These are phyloP conservation scores for Ophiostoma himal-ulmi DNA, from an alignment of 2,329 filamentous ascomycete genomes.

Conservation along the genomic window DNA sequence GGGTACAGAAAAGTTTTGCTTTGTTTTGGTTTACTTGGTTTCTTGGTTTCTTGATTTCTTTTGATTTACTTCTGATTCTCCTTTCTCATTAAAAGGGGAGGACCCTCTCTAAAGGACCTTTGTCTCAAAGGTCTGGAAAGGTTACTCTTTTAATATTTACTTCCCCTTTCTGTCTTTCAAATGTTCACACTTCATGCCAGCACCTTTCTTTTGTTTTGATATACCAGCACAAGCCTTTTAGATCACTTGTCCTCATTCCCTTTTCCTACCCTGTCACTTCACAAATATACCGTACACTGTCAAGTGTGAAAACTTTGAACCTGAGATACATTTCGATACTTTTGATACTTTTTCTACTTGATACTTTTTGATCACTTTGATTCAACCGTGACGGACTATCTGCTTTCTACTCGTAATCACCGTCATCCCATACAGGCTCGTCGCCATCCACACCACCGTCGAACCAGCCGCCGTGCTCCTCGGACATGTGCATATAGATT, in stretches of 20 bases:
- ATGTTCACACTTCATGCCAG: slow-evolving; percentile 3
- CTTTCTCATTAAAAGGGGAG: slow-evolving; percentile 7
- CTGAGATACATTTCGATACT: background rate
- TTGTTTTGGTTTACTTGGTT: background rate
- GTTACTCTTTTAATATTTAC: slow-evolving; percentile 8
- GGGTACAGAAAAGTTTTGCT: slow-evolving; percentile 17
- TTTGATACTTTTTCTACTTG: too few relatives aligned
- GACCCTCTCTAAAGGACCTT: background rate
- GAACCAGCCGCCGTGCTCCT: slow-evolving; percentile 19
- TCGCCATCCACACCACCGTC: background rate
- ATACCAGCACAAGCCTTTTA: slow-evolving; percentile 9
- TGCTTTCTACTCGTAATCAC: too few relatives aligned
- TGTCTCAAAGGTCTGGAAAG: background rate
- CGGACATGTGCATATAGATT: slow-evolving; percentile 27
- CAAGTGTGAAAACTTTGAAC: background rate
- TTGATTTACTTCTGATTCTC: background rate
- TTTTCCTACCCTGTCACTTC: slow-evolving; percentile 9
- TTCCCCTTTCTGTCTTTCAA: background rate
- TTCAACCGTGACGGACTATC: background rate
- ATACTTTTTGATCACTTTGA: too few relatives aligned
- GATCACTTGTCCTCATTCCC: background rate
- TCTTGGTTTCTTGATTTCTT: background rate
- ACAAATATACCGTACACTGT: background rate
- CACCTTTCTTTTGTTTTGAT: slow-evolving; percentile 10
- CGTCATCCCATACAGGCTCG: background rate